Percentiles rank a stretch among this genome's conserved stretches.
Conservation (phyloP, 2,329 filamentous ascomycete genomes). For the Biscogniauxia mediterranea region DNA sequence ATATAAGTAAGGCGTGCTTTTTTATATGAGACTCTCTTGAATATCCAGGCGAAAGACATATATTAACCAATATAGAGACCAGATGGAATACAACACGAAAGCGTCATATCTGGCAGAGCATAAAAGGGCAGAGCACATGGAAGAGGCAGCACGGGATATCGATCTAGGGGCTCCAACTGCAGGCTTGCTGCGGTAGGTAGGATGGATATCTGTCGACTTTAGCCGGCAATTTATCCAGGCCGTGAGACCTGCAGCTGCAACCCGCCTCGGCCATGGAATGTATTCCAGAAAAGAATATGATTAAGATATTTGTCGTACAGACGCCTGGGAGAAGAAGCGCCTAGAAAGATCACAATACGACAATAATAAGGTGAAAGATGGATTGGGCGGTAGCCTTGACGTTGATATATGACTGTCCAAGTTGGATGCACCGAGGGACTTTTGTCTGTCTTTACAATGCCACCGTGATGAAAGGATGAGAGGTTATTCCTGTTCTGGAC, state of each 20-base stretch:
- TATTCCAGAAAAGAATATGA: constrained; percentile 10
- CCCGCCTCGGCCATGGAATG: constrained; percentile 15
- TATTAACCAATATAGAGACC: constrained; percentile 1
- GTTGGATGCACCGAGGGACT: no score
- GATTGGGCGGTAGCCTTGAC: not conserved
- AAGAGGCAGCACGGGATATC: constrained; percentile 12
- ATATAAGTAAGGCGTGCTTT: not conserved
- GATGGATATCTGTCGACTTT: constrained; percentile 19
- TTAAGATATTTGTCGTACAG: constrained; percentile 9
- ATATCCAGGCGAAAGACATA: not conserved
- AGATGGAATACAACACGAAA: constrained; percentile 14
- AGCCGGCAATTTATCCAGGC: constrained; percentile 24
- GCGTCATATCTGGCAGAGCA: constrained; percentile 5
- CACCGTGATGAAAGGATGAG: not conserved
- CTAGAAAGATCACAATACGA: not conserved
- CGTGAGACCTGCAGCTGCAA: constrained; percentile 21
- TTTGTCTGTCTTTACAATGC: no score
- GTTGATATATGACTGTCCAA: not conserved
- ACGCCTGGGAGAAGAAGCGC: not conserved
- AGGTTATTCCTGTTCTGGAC: not conserved
- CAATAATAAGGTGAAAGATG: not conserved
- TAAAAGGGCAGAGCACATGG: constrained; percentile 6
- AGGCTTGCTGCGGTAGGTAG: constrained; percentile 13
- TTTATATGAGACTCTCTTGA: not conserved
- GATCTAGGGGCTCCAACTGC: constrained; percentile 8